A percentile compares a stretch with the other conserved stretches of the same genome.
These are phyloP conservation scores for Rauvolfia tetraphylla DNA, from an alignment of 257 asterid species.

Conservation along the genomic window DNA sequence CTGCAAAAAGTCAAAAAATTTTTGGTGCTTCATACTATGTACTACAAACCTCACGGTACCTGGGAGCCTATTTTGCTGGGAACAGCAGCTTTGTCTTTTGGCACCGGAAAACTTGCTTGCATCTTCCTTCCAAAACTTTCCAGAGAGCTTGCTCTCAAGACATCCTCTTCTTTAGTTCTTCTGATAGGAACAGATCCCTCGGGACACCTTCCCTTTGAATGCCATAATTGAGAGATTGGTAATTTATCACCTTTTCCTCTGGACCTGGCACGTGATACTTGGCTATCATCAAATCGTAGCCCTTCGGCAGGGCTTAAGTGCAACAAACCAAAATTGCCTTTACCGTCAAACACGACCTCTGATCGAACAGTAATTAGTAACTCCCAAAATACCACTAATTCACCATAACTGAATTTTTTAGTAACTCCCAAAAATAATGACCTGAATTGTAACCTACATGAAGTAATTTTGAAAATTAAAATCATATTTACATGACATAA, in stretches of 20 bases:
- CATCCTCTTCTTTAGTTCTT: constrained; percentile 63
- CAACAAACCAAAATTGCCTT: constrained; percentile 14
- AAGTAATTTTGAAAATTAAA: no score
- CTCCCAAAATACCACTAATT: no score
- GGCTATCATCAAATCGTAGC: constrained; percentile 28
- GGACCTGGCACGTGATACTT: constrained; percentile 15
- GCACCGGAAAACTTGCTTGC: constrained; percentile 34
- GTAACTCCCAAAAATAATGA: no score
- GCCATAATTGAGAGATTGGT: constrained; percentile 60
- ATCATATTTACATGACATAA: no score
- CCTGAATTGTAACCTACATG: no score
- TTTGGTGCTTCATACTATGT: no score
- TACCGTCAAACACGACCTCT: no score
- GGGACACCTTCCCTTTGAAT: constrained; percentile 65
- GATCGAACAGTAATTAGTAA: no score
- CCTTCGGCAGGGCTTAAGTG: constrained; percentile 80
- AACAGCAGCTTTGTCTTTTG: constrained; percentile 47
- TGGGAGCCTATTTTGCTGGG: constrained; percentile 9
- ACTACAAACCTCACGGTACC: no score
- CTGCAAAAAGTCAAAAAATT: no score
- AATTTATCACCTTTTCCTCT: constrained; percentile 25
- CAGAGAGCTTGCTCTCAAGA: constrained; percentile 53
- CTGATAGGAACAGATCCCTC: constrained; percentile 71
- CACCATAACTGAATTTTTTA: no score
- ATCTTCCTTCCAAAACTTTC: constrained; percentile 55